phyloP scores from a whole-genome alignment of 148 eudicot genomes.

The Fagopyrum homotropicum region DNA sequence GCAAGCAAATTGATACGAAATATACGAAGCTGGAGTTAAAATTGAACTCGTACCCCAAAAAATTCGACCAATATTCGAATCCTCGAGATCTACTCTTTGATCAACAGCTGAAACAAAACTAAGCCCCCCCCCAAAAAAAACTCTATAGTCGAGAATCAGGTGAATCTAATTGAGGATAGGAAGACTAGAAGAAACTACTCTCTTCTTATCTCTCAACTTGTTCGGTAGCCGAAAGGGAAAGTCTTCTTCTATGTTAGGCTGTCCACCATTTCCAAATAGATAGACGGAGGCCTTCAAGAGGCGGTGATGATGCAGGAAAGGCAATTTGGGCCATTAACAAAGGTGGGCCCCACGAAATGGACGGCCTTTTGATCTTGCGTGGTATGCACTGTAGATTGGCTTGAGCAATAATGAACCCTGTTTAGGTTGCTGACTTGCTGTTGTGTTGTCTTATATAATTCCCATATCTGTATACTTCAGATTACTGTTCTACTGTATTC shows the following conservation, averaged over 20 bases:
- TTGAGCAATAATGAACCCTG: background rate
- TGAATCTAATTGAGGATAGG: background rate
- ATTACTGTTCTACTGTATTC: too few species aligned
- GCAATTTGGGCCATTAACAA: background rate
- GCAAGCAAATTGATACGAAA: background rate
- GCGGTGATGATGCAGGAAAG: background rate
- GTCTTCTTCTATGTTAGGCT: background rate
- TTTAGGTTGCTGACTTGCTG: background rate
- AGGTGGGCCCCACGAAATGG: conserved; percentile 1
- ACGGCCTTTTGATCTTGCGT: background rate
- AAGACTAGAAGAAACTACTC: background rate
- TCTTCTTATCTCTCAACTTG: background rate
- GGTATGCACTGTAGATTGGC: background rate
- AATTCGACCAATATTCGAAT: background rate
- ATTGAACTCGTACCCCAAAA: background rate
- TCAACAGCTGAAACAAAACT: background rate
- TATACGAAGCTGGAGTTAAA: background rate
- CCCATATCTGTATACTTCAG: too few species aligned
- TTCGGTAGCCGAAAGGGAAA: background rate
- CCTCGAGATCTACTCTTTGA: background rate
- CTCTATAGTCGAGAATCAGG: background rate
- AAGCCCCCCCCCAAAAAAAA: background rate
- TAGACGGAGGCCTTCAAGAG: background rate
- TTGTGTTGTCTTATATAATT: background rate
- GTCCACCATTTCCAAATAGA: background rate